phyloP scores from a whole-genome alignment of 306 rosid species.

The Medicago truncatula region MtrunA17r5.0-ANR NC_053049.1:41029001-41029500 shows the following conservation, averaged over 20 bases:
- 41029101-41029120: not conserved
- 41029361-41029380: not conserved
- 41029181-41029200: constrained; percentile 1
- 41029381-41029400: not conserved
- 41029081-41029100: constrained; percentile 39
- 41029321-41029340: not conserved
- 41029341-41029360: not conserved
- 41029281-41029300: not conserved
- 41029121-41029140: not conserved
- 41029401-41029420: not conserved
- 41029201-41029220: constrained; percentile 2
- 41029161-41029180: not conserved
- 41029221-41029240: not conserved
- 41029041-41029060: constrained; percentile 12
- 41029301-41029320: not conserved
- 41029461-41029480: too few relatives aligned
- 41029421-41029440: not conserved
- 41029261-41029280: constrained; percentile 2
- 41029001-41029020: constrained; percentile 15
- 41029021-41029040: constrained; percentile 26
- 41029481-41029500: too few relatives aligned
- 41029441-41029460: too few relatives aligned
- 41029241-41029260: too few relatives aligned
- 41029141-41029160: not conserved
- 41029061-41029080: constrained; percentile 32